Percentiles rank a stretch among this genome's conserved stretches.
These are phyloP conservation scores for Monosporascus sp. DNA, from an alignment of 2,329 filamentous ascomycete genomes.

Conservation along the genomic window DNA sequence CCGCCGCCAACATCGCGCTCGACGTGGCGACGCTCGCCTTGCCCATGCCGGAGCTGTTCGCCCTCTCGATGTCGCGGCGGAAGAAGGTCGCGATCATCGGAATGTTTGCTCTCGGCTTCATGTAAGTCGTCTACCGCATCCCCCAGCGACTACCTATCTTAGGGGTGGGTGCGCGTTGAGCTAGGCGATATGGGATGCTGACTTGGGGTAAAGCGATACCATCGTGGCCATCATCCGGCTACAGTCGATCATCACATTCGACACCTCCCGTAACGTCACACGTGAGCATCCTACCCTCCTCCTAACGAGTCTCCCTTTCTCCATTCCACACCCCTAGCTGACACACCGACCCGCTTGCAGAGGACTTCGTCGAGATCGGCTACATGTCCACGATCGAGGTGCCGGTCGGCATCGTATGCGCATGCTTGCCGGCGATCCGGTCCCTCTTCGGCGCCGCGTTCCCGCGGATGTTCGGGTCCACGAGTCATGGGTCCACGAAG, in stretches of 20 bases:
- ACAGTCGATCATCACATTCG: slow-evolving; percentile 8
- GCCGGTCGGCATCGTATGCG: slow-evolving; percentile 15
- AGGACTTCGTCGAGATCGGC: slow-evolving; percentile 8
- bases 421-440: slow-evolving; percentile 17
- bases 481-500: background rate
- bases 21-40: slow-evolving; percentile 14
- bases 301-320: background rate
- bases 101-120: slow-evolving; percentile 18
- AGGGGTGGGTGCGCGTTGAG: background rate
- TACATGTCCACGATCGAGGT: slow-evolving; percentile 19
- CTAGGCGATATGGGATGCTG: background rate
- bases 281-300: background rate
- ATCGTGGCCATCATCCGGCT: slow-evolving; percentile 16
- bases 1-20: slow-evolving; percentile 12
- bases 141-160: too few relatives aligned
- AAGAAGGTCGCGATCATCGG: slow-evolving; percentile 15
- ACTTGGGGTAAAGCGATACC: slow-evolving; percentile 7
- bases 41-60: slow-evolving; percentile 11
- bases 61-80: slow-evolving; percentile 9
- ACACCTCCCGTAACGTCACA: background rate
- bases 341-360: background rate
- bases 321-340: background rate
- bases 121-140: slow-evolving; percentile 3
- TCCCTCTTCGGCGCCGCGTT: slow-evolving; percentile 9
- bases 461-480: slow-evolving; percentile 8